Conservation (phyloP, 352 stramenopile species). For the Globisporangium spiculum region DNA sequence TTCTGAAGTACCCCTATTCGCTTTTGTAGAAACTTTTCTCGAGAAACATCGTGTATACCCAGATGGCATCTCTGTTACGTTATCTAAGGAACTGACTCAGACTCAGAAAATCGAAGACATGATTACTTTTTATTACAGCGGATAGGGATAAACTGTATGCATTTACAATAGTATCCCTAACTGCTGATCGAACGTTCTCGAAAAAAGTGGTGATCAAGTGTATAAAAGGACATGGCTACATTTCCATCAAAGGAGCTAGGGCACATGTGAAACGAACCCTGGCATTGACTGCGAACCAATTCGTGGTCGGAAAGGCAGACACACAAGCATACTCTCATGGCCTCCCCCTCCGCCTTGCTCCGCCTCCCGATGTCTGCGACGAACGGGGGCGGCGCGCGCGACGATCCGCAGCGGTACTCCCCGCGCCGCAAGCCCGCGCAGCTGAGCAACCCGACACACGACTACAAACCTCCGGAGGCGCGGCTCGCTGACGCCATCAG, state of each 20-base stretch:
- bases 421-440: background rate
- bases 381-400: background rate
- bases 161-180: background rate
- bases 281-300: background rate
- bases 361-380: background rate
- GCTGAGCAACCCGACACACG: background rate
- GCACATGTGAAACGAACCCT: background rate
- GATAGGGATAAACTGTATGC: too few species aligned
- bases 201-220: background rate
- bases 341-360: background rate
- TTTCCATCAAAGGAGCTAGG: too few species aligned
- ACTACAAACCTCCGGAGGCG: conserved; percentile 26
- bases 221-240: background rate
- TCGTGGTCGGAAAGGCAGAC: too few species aligned
- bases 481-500: conserved; percentile 21
- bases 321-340: too few species aligned
- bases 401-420: conserved; percentile 2
- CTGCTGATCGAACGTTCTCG: background rate
- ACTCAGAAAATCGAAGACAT: too few species aligned
- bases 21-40: too few species aligned
- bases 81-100: too few species aligned
- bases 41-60: too few species aligned
- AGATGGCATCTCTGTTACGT: too few species aligned
- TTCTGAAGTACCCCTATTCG: too few species aligned
- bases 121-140: too few species aligned